These are phyloP conservation scores for Tricholoma sp. DNA, from an alignment of 768 basidiomycete species.

Conservation along the genomic window DNA sequence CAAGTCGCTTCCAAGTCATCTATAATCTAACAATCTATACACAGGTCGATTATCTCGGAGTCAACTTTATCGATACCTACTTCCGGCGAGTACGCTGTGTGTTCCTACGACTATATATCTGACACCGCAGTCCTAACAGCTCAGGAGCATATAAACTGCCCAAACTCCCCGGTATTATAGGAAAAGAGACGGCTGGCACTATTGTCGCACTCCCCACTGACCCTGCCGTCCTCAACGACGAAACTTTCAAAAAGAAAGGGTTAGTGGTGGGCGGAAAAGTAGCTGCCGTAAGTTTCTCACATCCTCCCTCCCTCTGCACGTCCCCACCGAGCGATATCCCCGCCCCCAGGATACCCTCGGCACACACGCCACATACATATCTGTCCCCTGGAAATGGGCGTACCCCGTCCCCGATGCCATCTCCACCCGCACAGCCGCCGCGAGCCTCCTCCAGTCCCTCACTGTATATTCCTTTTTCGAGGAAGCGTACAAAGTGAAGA, in stretches of 20 bases:
- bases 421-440: conserved; percentile 59
- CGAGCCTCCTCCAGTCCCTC: conserved; percentile 66
- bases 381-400: conserved; percentile 56
- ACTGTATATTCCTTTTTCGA: conserved; percentile 75
- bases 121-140: conserved; percentile 25
- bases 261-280: conserved; percentile 71
- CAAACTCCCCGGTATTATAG: conserved; percentile 61
- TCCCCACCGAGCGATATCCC: not conserved
- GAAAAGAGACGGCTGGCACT: conserved; percentile 75
- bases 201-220: conserved; percentile 75
- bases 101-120: not conserved
- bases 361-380: conserved; percentile 68
- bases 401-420: conserved; percentile 63
- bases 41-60: conserved; percentile 68
- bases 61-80: conserved; percentile 90
- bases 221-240: conserved; percentile 48
- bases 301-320: not conserved
- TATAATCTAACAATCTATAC: not conserved
- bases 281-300: conserved; percentile 47
- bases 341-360: conserved; percentile 37
- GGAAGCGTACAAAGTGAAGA: conserved; percentile 82
- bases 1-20: not conserved
- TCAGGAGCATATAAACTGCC: conserved; percentile 59
- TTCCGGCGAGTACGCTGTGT: conserved; percentile 43
- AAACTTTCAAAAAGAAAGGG: conserved; percentile 57